Evolutionary conservation across 768 basidiomycete species (phyloP), one percentile per base, ranked within the genome.

Genomic region (Suillus subalutaceus): DNA sequence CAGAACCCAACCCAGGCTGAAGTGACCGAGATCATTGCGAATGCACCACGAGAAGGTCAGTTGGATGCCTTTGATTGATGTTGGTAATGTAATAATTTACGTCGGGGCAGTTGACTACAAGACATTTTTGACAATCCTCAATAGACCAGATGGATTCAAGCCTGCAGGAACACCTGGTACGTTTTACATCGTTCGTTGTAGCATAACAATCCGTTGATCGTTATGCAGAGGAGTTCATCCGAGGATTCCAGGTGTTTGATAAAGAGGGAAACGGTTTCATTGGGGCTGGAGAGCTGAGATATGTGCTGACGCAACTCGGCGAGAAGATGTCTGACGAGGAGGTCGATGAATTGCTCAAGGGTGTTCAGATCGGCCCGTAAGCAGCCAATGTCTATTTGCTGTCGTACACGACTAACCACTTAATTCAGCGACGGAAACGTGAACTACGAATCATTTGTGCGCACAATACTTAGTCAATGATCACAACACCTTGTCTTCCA

Each of bases 1-100:
- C 97, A 99, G 82, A 99, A 99, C 77, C 97, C 97, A n/a, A 99
- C 97, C 0, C 97, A 99, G 77, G 90, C 92, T n/a, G 96, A 99
- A 78, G 96, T 99, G 5, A 86, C 88, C 10, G 91, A 94, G 23
- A 88, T 99, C 69, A 86, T 92, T 37, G 79, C 83, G 6, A 76
- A 80, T 16, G 89, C 93, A 3, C 93, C 93, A 18, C 82, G 88
- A 65, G 92, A 96, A 65, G 92, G 94, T 93, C 70, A 71, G 82
- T 38, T 26, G 58, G 41, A 15, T 16, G 12, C 44, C 3, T 26
- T 23, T 18, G 30, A 32, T 18, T 60, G 5, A 16, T 44, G 30
- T n/a, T 30, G 20, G 37, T 40, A 32, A 12, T 48, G n/a, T 23
- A 44, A 20, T 20, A 59, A 41, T 26, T 48, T 64, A 38, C 41